phyloP scores from a whole-genome alignment of 1,284 basidiomycete genomes.

The Pyrrhoderma noxium region DNA sequence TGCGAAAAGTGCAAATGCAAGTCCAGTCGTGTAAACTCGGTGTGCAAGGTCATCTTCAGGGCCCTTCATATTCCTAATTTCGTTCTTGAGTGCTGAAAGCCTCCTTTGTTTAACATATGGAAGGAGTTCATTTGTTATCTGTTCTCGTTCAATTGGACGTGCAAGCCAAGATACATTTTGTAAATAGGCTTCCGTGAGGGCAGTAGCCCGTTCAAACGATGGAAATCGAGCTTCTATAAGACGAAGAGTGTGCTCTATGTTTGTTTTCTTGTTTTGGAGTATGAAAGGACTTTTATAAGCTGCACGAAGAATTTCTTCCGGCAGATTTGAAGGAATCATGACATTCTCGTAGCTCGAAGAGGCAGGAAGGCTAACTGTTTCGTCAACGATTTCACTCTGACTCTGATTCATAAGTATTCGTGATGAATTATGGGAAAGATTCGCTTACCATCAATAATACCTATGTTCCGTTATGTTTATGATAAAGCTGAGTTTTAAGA shows the following conservation, averaged over 20 bases:
- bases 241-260: constrained; percentile 8
- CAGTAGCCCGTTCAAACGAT: constrained; percentile 15
- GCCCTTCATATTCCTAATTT: too few relatives aligned
- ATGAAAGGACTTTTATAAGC: constrained; percentile 13
- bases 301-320: constrained; percentile 1
- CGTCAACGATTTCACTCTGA: not conserved
- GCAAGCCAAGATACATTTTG: constrained; percentile 11
- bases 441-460: constrained; percentile 1
- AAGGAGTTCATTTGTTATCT: constrained; percentile 17
- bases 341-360: not conserved
- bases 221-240: constrained; percentile 12
- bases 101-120: constrained; percentile 8
- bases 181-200: constrained; percentile 14
- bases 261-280: constrained; percentile 1
- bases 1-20: constrained; percentile 50
- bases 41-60: too few relatives aligned
- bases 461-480: not conserved
- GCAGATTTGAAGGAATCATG: not conserved
- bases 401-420: not conserved
- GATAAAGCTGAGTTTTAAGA: too few relatives aligned
- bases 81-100: too few relatives aligned
- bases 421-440: not conserved
- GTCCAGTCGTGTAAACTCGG: constrained; percentile 24
- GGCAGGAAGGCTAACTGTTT: not conserved
- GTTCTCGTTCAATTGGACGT: constrained; percentile 14